Conservation (phyloP, 306 rosid genomes). For the Vigna angularis region DNA sequence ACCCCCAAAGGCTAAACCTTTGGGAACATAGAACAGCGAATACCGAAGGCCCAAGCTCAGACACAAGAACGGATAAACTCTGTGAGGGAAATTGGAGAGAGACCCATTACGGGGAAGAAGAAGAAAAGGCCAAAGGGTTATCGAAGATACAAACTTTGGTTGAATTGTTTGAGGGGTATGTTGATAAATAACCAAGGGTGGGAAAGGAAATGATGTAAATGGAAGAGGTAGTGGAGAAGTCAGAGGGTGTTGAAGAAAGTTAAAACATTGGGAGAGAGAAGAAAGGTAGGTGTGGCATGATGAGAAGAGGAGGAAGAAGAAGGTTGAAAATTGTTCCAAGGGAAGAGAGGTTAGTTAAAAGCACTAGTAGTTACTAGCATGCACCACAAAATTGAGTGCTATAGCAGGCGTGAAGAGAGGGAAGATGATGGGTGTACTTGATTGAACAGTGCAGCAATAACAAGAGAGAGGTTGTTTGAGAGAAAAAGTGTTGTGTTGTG, state of each 20-base stretch:
- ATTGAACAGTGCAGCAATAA: slow-evolving; percentile 32
- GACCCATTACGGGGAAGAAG: slow-evolving; percentile 36
- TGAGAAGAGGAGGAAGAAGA: slow-evolving; percentile 17
- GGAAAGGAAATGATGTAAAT: not conserved
- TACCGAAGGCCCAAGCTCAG: slow-evolving; percentile 6
- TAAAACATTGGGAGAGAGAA: slow-evolving; percentile 33
- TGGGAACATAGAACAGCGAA: slow-evolving; percentile 29
- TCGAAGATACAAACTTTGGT: slow-evolving; percentile 40
- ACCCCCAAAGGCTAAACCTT: slow-evolving; percentile 34
- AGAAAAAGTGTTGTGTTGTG: slow-evolving; percentile 11
- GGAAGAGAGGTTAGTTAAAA: not conserved
- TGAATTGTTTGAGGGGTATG: slow-evolving; percentile 29
- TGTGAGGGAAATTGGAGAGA: slow-evolving; percentile 21
- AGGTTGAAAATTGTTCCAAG: slow-evolving; percentile 13
- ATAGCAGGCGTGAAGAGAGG: slow-evolving; percentile 44
- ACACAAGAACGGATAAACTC: not conserved
- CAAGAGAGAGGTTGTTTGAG: slow-evolving; percentile 6
- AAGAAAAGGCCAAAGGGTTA: slow-evolving; percentile 27
- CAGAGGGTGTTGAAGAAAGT: slow-evolving; percentile 43
- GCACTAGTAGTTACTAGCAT: not conserved
- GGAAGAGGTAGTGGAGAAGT: slow-evolving; percentile 48
- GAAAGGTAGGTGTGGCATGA: slow-evolving; percentile 23
- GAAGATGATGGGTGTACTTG: slow-evolving; percentile 50
- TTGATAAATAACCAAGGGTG: not conserved
- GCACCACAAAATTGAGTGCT: slow-evolving; percentile 47